Base-by-base conservation (phyloP, 495 filamentous ascomycete species). In the Hypoxylon perforatum region DNA sequence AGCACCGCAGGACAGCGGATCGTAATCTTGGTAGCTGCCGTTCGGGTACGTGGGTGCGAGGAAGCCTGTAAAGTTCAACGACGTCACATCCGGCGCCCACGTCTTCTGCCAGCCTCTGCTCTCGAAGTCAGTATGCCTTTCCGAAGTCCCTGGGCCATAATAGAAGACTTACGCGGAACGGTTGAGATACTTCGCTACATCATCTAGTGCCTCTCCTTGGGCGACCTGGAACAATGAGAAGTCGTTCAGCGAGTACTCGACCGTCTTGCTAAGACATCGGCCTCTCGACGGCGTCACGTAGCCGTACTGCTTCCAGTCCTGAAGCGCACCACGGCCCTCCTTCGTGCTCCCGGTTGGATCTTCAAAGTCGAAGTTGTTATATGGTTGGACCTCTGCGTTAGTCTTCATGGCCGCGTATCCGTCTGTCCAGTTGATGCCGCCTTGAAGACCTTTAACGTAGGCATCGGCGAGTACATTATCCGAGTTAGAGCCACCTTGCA, bases 161-260 rank as follows among this genome's bases (percentile, higher is more conserved):
- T 0, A 15, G 28, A 7, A 11, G 12, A 36, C 63, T 60, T 38
- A 65, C 63, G 82, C 79, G 1, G 86, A 88, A 4, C 89, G 82
- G 35, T 83, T 76, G n/a, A 89, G 74, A 57, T 91, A 91, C 57
- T 83, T 90, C 11, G 73, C 50, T 1, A 78, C 76, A 56, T 91
- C 89, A 0, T 63, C 44, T 17, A 82, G 82, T 3, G 77, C 82
- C 14, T 89, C 73, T 0, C 88, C 88, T 5, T 69, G 76, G 10
- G 85, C 85, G 9, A 87, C 82, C 57, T 86, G 84, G 22, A 75
- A 79, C 35, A 92, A 70, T 0, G 80, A 80, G 56, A 90, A 92
- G 71, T 92, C 90, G 57, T 92, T 84, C 76, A 91, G 91, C 3
- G 88, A 86, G 74, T 92, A 92, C 68, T 92, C 90, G 12, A 92